A percentile compares a stretch with the other conserved stretches of the same genome.
These are phyloP conservation scores for Glycine latifolia DNA, from an alignment of 306 rosid genomes.

Conservation along the genomic window DNA sequence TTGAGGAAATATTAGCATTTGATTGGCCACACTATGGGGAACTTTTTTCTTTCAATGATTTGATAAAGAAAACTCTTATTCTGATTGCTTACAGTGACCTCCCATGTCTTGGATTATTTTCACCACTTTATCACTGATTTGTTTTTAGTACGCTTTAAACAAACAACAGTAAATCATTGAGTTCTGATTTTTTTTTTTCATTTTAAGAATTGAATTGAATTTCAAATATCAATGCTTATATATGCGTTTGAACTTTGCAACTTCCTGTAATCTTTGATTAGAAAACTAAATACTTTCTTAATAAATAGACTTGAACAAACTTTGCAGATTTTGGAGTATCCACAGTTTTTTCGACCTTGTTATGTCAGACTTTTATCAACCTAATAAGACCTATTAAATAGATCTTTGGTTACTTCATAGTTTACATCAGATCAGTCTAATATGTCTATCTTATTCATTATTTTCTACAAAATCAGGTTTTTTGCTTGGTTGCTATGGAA, in stretches of 20 bases:
- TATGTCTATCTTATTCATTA: slow-evolving; percentile 31
- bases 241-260: slow-evolving; percentile 11
- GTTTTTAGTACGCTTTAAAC: slow-evolving; percentile 18
- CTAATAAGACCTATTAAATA: neutral
- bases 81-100: too few species aligned
- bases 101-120: slow-evolving; percentile 1
- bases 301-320: slow-evolving; percentile 20
- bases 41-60: too few species aligned
- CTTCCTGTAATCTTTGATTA: neutral
- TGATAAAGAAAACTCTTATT: too few species aligned
- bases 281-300: slow-evolving; percentile 6
- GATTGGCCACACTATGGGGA: too few species aligned
- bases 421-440: slow-evolving; percentile 13
- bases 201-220: slow-evolving; percentile 24
- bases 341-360: slow-evolving; percentile 19
- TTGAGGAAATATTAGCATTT: neutral
- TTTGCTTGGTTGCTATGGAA: slow-evolving; percentile 97
- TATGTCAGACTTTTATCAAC: slow-evolving; percentile 20
- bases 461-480: slow-evolving; percentile 66
- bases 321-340: neutral
- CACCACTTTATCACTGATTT: slow-evolving; percentile 10
- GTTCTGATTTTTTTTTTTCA: neutral
- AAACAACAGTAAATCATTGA: slow-evolving; percentile 17
- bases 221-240: neutral
- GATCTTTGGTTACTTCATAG: neutral